These are phyloP conservation scores for Alternaria sp. DNA, from an alignment of 2,329 filamentous ascomycete species.

Conservation along the genomic window DNA sequence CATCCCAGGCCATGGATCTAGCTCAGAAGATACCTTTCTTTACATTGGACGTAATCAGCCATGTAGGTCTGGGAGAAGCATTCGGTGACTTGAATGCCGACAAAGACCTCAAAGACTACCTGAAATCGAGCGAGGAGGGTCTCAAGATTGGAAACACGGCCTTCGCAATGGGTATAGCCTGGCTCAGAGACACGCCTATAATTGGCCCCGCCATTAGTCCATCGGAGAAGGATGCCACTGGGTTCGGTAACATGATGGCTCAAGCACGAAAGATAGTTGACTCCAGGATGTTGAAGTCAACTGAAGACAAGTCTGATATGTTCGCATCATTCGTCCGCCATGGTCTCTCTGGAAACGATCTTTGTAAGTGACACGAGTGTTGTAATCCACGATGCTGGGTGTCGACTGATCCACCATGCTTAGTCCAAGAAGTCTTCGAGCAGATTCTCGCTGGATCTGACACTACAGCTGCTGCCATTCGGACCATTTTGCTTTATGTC, in stretches of 20 bases:
- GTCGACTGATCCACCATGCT: constrained; percentile 15
- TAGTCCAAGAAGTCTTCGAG: constrained; percentile 49
- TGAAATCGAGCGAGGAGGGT: constrained; percentile 52
- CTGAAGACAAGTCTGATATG: constrained; percentile 58
- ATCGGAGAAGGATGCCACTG: constrained; percentile 44
- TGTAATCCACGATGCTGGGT: not conserved
- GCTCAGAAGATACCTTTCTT: constrained; percentile 58
- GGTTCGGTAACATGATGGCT: constrained; percentile 43
- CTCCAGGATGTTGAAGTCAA: constrained; percentile 55
- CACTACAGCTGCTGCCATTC: constrained; percentile 63
- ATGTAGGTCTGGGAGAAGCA: constrained; percentile 59
- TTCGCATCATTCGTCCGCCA: constrained; percentile 59
- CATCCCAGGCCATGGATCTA: constrained; percentile 54
- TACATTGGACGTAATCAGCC: constrained; percentile 63
- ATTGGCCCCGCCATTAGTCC: constrained; percentile 39
- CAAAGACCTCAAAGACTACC: constrained; percentile 55
- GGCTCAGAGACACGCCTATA: constrained; percentile 31
- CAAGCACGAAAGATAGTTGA: constrained; percentile 36
- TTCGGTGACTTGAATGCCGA: constrained; percentile 61
- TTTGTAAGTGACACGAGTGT: constrained; percentile 26
- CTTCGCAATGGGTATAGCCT: constrained; percentile 35
- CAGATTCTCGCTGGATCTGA: constrained; percentile 64
- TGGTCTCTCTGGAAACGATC: constrained; percentile 49
- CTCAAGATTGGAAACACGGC: constrained; percentile 36
- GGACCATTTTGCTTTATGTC: constrained; percentile 60